Conservation (phyloP, 345 rosid species). For the Acer yangbiense region DNA sequence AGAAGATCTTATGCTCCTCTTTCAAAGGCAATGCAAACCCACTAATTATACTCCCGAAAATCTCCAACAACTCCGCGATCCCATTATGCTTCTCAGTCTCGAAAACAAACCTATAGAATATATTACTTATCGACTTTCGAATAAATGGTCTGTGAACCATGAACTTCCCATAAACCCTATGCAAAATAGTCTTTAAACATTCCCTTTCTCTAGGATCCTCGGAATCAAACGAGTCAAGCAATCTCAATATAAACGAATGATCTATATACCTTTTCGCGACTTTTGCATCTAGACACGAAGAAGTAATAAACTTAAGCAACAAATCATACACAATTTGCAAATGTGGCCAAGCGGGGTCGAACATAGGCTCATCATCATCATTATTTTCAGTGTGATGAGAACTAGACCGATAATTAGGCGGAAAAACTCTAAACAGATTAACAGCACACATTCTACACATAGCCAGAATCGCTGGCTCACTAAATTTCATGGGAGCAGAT, state of each 20-base stretch:
- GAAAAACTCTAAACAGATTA: constrained; percentile 73
- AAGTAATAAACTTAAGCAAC: constrained; percentile 71
- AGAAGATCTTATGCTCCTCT: constrained; percentile 90
- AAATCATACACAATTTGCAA: constrained; percentile 82
- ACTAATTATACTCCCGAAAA: constrained; percentile 79
- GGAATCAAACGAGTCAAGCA: constrained; percentile 77
- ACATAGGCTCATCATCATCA: constrained; percentile 73
- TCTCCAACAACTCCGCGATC: constrained; percentile 80
- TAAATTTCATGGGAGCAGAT: constrained; percentile 62
- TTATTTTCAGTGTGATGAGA: constrained; percentile 43
- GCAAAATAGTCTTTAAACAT: constrained; percentile 73
- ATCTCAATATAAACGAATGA: constrained; percentile 72
- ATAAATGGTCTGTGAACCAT: constrained; percentile 92
- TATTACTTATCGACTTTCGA: constrained; percentile 72
- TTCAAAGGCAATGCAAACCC: constrained; percentile 89
- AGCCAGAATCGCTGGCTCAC: constrained; percentile 73
- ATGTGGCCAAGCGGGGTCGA: constrained; percentile 92
- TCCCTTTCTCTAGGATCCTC: constrained; percentile 92
- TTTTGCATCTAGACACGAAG: constrained; percentile 71
- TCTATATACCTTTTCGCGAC: constrained; percentile 81
- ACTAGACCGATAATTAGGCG: constrained; percentile 63
- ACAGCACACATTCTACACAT: constrained; percentile 91
- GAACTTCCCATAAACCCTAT: constrained; percentile 76
- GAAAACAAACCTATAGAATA: constrained; percentile 71
- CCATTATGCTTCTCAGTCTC: constrained; percentile 87